phyloP scores from a whole-genome alignment of 805 yeast species.

The Pichia membranifaciens region DNA sequence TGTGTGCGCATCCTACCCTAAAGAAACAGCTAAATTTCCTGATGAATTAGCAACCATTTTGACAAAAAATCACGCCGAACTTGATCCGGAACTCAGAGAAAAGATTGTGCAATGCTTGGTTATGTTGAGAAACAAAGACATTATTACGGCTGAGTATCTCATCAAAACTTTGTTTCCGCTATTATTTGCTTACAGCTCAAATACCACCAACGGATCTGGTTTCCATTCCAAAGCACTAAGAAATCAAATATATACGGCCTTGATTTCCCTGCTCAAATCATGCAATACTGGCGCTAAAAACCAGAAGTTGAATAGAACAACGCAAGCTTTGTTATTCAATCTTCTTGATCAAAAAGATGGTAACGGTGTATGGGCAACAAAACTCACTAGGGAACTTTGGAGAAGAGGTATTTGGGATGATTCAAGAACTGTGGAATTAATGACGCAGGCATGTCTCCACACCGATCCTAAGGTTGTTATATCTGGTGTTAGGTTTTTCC shows the following conservation, averaged over 20 bases:
- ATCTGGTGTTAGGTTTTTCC: slow-evolving; percentile 85
- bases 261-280: slow-evolving; percentile 71
- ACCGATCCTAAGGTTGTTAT: slow-evolving; percentile 80
- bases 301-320: slow-evolving; percentile 80
- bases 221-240: slow-evolving; percentile 78
- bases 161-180: slow-evolving; percentile 88
- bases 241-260: slow-evolving; percentile 71
- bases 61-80: slow-evolving; percentile 68
- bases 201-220: slow-evolving; percentile 40
- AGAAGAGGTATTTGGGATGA: slow-evolving; percentile 98
- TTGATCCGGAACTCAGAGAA: slow-evolving; percentile 82
- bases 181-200: slow-evolving; percentile 58
- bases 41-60: slow-evolving; percentile 67
- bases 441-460: slow-evolving; percentile 93
- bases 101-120: slow-evolving; percentile 85
- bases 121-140: slow-evolving; percentile 82
- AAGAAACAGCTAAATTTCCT: slow-evolving; percentile 82
- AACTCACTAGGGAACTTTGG: slow-evolving; percentile 93
- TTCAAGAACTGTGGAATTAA: slow-evolving; percentile 90
- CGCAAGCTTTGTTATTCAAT: slow-evolving; percentile 89
- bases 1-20: slow-evolving; percentile 84
- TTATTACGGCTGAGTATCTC: slow-evolving; percentile 70
- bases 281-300: slow-evolving; percentile 86
- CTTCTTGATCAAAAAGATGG: slow-evolving; percentile 75
- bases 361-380: slow-evolving; percentile 90